Conservation (phyloP, 2,329 filamentous ascomycete genomes). For the Penicillium sp. region DNA sequence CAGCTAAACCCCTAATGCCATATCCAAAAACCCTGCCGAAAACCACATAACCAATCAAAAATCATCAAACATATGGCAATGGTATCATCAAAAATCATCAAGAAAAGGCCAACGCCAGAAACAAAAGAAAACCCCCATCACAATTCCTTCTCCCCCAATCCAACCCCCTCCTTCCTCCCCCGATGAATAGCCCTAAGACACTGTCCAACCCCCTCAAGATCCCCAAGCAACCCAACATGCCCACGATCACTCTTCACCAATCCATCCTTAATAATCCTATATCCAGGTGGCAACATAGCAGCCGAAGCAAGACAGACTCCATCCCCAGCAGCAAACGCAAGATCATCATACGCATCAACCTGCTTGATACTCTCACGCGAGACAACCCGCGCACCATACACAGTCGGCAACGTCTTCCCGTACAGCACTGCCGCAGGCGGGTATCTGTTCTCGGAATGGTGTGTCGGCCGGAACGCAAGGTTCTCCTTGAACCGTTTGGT, state of each 20-base stretch:
- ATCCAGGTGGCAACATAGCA: slow-evolving; percentile 80
- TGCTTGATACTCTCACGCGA: slow-evolving; percentile 71
- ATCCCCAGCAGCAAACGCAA: slow-evolving; percentile 83
- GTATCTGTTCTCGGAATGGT: slow-evolving; percentile 68
- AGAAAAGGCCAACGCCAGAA: slow-evolving; percentile 6
- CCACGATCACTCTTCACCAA: slow-evolving; percentile 78
- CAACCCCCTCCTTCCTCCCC: slow-evolving; percentile 71
- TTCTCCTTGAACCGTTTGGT: slow-evolving; percentile 75
- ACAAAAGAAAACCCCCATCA: not conserved
- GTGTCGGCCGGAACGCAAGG: slow-evolving; percentile 60
- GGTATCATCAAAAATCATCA: slow-evolving; percentile 20
- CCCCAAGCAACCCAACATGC: slow-evolving; percentile 83
- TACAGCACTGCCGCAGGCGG: slow-evolving; percentile 82
- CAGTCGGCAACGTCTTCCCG: slow-evolving; percentile 81
- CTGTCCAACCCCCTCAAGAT: slow-evolving; percentile 75
- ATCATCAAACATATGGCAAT: slow-evolving; percentile 13
- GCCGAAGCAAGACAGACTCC: slow-evolving; percentile 84
- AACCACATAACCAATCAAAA: not conserved
- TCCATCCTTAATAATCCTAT: slow-evolving; percentile 70
- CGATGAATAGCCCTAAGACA: slow-evolving; percentile 68
- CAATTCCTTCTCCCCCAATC: slow-evolving; percentile 50
- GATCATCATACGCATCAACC: slow-evolving; percentile 77
- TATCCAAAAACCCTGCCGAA: not conserved
- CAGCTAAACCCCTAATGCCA: not conserved
- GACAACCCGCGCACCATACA: slow-evolving; percentile 74